Evolutionary conservation across 2,329 filamentous ascomycete genomes (phyloP), one percentile per base, ranked within the genome.

Genomic region (Botrytis fabae): DNA sequence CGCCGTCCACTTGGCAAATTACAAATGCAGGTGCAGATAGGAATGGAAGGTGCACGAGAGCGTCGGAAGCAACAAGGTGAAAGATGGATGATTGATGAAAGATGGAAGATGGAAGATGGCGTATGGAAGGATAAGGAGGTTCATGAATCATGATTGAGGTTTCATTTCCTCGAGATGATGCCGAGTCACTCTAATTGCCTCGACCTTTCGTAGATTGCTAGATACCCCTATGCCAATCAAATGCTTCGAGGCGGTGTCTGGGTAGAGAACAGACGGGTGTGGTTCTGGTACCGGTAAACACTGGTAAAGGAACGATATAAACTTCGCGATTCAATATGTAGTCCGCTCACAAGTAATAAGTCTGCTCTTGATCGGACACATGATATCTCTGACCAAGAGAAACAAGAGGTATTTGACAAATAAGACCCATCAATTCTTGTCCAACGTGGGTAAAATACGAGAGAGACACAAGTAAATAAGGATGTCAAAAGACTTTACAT

Each of bases 401-500:
- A 28, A 57, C 51, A 57, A 57, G 51, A 57, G 51, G 51, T 32
- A 57, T 57, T 32, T 28, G 51, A 57, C 51, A 57, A 28, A 57
- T 57, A 18, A 14, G 14, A 57, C 8, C 51, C 51, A 57, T 57
- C 51, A 28, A 57, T 57, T 57, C n/a, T n/a, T 57, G 5, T 18
- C 14, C 40, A 44, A 18, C 38, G 38, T 63, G 61, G 61, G 61
- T 63, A 63, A 44, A 63, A 63, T 63, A 63, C 61, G 40, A 63
- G 61, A 63, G 28, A 8, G 18, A 44, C 25, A 38, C 8, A 20
- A 44, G 12, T 63, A 32, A 54, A 57, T 57, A 4, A 57, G 51
- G n/a, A 57, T 28, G 51, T 14, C 51, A 9, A 57, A 28, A 9
- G 51, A n/a, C n/a, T 57, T 57, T 40, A 38, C 6, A 40, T n/a